Base-by-base conservation (phyloP, 2,329 filamentous ascomycete species). In the Neodidymelliopsis sp. region DNA sequence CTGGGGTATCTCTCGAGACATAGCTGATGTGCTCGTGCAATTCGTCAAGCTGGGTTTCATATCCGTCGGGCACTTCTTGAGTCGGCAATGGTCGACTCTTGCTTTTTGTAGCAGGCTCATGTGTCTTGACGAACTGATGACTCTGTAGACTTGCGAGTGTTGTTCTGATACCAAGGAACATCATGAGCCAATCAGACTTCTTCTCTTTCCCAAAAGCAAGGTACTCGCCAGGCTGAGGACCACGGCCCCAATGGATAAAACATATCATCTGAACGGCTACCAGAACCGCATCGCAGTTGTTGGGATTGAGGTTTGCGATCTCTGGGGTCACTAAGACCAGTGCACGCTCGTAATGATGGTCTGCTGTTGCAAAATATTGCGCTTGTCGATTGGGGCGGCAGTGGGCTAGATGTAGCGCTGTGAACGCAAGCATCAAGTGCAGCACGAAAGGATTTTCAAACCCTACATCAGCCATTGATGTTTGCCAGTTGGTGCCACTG, bases 151-250 rank as follows among this genome's bases (percentile, higher is more conserved):
- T 54, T 9, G 56, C 27, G 3, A 53, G 31, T n/a, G 62, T 69
- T 1, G 60, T 63, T 16, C 60, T 56, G 3, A 69, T 59, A 1
- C 64, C 66, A 23, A 63, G 59, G 16, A 69, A 67, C 62, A 69
- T 64, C 28, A 63, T 36, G n/a, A 69, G 54, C 64, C 64, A 69
- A 19, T 69, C 62, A 12, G 66, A 67, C 23, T 35, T 59, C 23
- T 55, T 55, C 2, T 56, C 47, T 18, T 50, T 41, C n/a, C 62
- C 60, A 18, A 69, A 69, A 6, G 66, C 64, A 12, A 69, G 62
- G 28, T 60, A 69, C 39, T 69, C 64, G 6, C 63, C 66, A 4
- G 60, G 56, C 25, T 62, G 56, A 1, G 64, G 64, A 2, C 64
- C 64, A 11, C 56, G 54, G 5, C 59, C 63, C 57, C 60, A 66